These are phyloP conservation scores for Dipteronia sinensis DNA, from an alignment of 345 rosid genomes.

Conservation along the genomic window DNA sequence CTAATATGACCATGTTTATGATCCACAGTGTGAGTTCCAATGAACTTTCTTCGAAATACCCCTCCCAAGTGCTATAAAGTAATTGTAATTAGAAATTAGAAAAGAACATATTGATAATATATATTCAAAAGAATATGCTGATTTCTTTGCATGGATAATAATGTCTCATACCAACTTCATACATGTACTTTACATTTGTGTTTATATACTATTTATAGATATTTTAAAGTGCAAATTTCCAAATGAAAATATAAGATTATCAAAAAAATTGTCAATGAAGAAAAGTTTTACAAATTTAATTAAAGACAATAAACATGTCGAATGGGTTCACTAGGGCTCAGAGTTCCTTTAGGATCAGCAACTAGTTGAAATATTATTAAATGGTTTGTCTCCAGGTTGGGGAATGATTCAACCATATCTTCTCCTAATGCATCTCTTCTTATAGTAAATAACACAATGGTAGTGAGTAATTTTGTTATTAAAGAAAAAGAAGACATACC, in stretches of 20 bases:
- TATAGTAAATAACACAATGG: not conserved
- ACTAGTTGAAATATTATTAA: not conserved
- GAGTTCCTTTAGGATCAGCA: not conserved
- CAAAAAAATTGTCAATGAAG: not conserved
- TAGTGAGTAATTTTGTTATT: not conserved
- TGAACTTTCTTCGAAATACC: not conserved
- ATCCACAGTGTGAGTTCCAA: not conserved
- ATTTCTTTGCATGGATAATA: too few species aligned
- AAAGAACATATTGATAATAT: too few species aligned
- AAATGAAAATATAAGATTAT: not conserved
- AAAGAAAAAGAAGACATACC: slow-evolving; percentile 42
- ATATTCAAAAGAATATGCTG: too few species aligned
- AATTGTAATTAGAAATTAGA: too few species aligned
- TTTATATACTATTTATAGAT: not conserved
- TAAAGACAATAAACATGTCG: not conserved
- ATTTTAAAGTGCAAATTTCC: not conserved
- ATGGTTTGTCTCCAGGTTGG: not conserved
- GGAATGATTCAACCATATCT: not conserved
- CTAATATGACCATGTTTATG: not conserved
- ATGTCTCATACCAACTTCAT: too few species aligned
- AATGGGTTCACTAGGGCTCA: slow-evolving; percentile 2
- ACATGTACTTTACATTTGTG: too few species aligned
- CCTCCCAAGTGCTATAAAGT: too few species aligned
- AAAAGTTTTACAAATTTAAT: not conserved
- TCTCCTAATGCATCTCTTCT: not conserved